Base-by-base conservation (phyloP, 148 eudicot species). In the Simmondsia chinensis region DNA sequence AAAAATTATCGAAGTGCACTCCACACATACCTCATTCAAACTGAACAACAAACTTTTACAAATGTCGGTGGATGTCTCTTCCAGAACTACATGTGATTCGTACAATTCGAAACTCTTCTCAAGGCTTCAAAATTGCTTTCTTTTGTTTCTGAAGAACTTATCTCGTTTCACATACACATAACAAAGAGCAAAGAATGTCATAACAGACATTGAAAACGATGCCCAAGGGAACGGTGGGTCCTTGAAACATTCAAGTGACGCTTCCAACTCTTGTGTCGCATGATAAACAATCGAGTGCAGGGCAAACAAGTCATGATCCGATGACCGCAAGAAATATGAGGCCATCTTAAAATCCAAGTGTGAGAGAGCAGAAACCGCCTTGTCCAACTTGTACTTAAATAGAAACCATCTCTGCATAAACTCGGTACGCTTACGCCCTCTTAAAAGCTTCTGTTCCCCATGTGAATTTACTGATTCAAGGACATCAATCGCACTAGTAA, bases 161-260 rank as follows among this genome's bases (percentile, higher is more conserved):
- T 91, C 95, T 52, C 70, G 76, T 35, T 79, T 87, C 20, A 53
- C 38, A 52, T 70, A 85, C 45, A 57, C 71, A 69, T 70, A 91
- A 46, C 78, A 27, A 33, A 91, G 59, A 49, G 68, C 60, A 44
- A 70, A 14, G 41, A 76, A 82, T 30, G 67, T 63, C 20, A 48
- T 61, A 21, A 46, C 73, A 15, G 86, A 77, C 73, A 68, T 48
- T 6, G 59, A 56, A 43, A 64, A 56, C 1, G 99, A 82, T 16
- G 68, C 70, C 99, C 94, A 91, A 5, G 95, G 99, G 36, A 91
- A 51, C 9, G 99, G 95, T 41, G 94, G 99, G 42, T 85, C 99
- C 70, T 62, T 66, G 69, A 91, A 91, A 64, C 99, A 91, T 55
- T 65, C 74, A 49, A 91, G 93, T 3, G 94, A 79, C 1, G 99